Evolutionary conservation across 768 basidiomycete genomes (phyloP).

Genomic region (Tylopilus vinaceipallidus): DNA sequence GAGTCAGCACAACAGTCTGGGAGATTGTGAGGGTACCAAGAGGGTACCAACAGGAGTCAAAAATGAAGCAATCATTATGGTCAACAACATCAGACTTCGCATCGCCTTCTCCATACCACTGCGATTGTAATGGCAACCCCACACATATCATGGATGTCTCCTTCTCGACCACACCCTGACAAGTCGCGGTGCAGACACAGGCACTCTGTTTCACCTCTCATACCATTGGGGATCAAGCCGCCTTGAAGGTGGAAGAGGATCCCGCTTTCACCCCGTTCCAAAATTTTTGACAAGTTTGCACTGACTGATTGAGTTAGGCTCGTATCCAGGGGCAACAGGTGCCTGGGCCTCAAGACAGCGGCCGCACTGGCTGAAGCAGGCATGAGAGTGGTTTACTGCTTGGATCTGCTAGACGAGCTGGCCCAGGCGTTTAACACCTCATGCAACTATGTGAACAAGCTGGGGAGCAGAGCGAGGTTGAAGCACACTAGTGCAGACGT

Average conservation of each 20-base stretch:
- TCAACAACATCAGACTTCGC: background rate
- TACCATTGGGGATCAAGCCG: conserved; percentile 63
- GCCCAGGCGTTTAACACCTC: conserved; percentile 58
- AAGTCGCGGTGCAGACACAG: background rate
- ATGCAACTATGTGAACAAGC: conserved; percentile 45
- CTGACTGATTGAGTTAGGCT: conserved; percentile 56
- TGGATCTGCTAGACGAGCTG: conserved; percentile 57
- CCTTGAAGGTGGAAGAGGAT: conserved; percentile 42
- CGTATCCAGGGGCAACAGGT: conserved; percentile 63
- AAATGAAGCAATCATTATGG: background rate
- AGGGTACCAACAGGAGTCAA: background rate
- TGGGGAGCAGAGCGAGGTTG: conserved; percentile 42
- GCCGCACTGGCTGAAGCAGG: conserved; percentile 72
- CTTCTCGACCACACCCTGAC: background rate
- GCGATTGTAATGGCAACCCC: conserved; percentile 6
- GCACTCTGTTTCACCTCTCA: conserved; percentile 52
- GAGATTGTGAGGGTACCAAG: too few relatives aligned
- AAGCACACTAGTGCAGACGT: conserved; percentile 70
- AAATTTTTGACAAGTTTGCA: conserved; percentile 59
- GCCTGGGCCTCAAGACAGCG: conserved; percentile 84
- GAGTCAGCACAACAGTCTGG: too few relatives aligned
- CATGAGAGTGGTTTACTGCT: conserved; percentile 66
- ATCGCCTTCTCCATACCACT: background rate
- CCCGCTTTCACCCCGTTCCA: conserved; percentile 37
- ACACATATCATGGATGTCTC: conserved; percentile 2